phyloP scores from a whole-genome alignment of 768 basidiomycete species.

The Jaapia argillacea region DNA sequence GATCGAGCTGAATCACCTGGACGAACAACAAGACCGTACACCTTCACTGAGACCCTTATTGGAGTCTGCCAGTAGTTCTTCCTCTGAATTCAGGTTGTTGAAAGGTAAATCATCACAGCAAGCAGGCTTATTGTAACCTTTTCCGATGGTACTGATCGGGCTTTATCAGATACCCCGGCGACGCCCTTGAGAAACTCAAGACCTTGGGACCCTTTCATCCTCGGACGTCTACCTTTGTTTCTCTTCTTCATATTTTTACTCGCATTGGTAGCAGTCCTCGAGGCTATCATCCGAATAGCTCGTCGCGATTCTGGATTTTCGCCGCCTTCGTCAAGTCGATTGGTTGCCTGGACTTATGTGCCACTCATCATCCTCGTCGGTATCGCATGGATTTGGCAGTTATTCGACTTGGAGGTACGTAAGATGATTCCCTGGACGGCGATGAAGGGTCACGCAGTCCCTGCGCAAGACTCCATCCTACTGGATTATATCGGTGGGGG shows the following conservation, averaged over 20 bases:
- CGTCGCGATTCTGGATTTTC: not conserved
- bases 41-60: too few relatives aligned
- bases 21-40: too few relatives aligned
- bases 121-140: too few relatives aligned
- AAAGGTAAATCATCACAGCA: too few relatives aligned
- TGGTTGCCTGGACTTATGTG: not conserved
- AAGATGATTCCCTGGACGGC: not conserved
- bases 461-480: not conserved
- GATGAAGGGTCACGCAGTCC: not conserved
- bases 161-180: too few relatives aligned
- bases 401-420: not conserved
- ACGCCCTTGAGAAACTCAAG: too few relatives aligned
- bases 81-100: too few relatives aligned
- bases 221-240: not conserved
- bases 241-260: not conserved
- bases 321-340: not conserved
- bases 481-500: not conserved
- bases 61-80: too few relatives aligned
- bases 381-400: not conserved
- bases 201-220: not conserved
- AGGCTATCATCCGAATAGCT: not conserved
- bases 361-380: not conserved
- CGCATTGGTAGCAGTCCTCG: not conserved
- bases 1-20: too few relatives aligned
- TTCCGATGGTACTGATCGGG: too few relatives aligned